Evolutionary conservation across 352 stramenopile genomes (phyloP), one percentile per base, ranked within the genome.

Genomic region (Pythium scleroteichum): DNA sequence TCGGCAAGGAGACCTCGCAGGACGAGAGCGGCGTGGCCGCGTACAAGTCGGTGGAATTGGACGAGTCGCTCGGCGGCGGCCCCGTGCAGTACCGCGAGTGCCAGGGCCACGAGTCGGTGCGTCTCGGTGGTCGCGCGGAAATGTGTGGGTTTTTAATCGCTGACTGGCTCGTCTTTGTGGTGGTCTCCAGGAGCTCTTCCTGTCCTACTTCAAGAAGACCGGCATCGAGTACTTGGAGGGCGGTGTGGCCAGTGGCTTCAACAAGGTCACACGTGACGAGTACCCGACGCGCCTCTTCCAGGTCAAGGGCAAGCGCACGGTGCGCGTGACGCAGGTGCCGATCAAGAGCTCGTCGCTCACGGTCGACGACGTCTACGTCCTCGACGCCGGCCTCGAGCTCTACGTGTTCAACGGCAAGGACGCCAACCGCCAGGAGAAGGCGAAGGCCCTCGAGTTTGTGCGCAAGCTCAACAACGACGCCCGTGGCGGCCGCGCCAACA

Each of bases 11-110:
- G 46, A 96, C 84, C 32, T 92, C 88, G 5, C 56, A 75, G 12
- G 95, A 99, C 69, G 96, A 99, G 71, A 96, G 90, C 66, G 96
- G 95, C 47, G 85, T 98, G 17, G 96, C 95, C 2, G 96, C 96
- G 17, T 98, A 98, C 82, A 99, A 99, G 79, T 94, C 94, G 29
- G 93, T 99, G 22, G 97, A 99, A 82, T 85, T 98, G 14, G 96
- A 99, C 68, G 91, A 98, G 48, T 74, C 85, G 17, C 74, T 99
- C 7, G 94, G 92, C 22, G 92, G 89, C 19, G 73, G 77, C 12
- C 76, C 95, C n/a, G 79, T 98, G 32, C 92, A 99, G 76, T 95
- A 98, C 74, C 88, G 96, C 22, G 84, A 93, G 58, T 91, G 81
- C 68, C 76, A 93, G 53, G 79, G 75, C 49, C 57, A 87, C 59